Evolutionary conservation across 768 basidiomycete species (phyloP).

Genomic region (Lactifluus piperatus): DNA sequence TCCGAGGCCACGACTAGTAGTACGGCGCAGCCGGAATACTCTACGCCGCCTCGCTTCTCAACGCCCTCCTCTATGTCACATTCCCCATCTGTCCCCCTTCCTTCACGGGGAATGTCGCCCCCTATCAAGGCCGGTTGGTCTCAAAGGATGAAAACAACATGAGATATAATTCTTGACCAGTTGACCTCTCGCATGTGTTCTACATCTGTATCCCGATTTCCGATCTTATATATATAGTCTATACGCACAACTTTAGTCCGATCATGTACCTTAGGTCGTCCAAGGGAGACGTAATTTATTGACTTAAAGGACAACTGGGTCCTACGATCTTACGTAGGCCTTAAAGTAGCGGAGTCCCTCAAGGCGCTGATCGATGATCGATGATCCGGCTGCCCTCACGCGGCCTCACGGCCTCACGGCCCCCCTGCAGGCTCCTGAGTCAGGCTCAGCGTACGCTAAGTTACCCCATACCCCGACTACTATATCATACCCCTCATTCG

Average conservation of each 20-base stretch:
- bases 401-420: no score
- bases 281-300: no score
- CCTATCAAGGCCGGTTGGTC: not conserved
- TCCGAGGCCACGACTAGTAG: not conserved
- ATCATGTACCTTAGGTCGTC: no score
- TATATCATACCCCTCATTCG: no score
- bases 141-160: conserved; percentile 9
- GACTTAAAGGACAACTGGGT: no score
- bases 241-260: not conserved
- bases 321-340: no score
- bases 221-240: not conserved
- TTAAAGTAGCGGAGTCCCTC: no score
- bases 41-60: conserved; percentile 9
- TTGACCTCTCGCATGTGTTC: not conserved
- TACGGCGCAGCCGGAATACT: not conserved
- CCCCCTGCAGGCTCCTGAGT: no score
- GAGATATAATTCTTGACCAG: conserved; percentile 1
- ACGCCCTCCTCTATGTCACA: conserved; percentile 13
- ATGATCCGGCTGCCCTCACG: no score
- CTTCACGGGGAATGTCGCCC: conserved; percentile 6
- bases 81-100: not conserved
- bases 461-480: no score
- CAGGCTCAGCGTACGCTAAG: no score
- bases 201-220: not conserved
- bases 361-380: no score